Percentiles rank a stretch among this genome's conserved stretches.
These are phyloP conservation scores for Simplicillium aogashimaense DNA, from an alignment of 2,329 filamentous ascomycete genomes.

Conservation along the genomic window DNA sequence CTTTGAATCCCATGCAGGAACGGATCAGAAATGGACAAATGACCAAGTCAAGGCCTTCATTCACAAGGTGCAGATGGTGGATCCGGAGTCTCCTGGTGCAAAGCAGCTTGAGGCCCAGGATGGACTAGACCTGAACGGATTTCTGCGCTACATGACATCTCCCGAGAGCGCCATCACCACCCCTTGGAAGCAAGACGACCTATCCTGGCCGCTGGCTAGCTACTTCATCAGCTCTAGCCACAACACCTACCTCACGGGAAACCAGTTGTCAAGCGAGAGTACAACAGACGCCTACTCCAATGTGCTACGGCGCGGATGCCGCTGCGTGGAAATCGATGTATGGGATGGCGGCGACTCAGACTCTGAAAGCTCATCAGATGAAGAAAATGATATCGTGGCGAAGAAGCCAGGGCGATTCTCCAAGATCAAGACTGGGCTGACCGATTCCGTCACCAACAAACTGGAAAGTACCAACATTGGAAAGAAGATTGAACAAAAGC, in stretches of 20 bases:
- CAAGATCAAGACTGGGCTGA: constrained; percentile 52
- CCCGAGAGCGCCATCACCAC: constrained; percentile 30
- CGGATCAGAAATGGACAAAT: constrained; percentile 26
- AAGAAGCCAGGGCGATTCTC: constrained; percentile 49
- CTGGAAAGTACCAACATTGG: constrained; percentile 38
- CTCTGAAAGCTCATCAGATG: constrained; percentile 49
- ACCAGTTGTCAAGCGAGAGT: constrained; percentile 78
- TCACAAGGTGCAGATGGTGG: constrained; percentile 24
- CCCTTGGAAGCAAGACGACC: constrained; percentile 32
- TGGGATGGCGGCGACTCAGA: constrained; percentile 79
- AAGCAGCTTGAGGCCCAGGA: constrained; percentile 15
- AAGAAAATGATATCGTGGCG: constrained; percentile 36
- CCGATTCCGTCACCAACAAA: constrained; percentile 30
- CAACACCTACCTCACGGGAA: constrained; percentile 86
- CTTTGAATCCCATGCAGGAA: constrained; percentile 26
- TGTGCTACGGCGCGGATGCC: constrained; percentile 73
- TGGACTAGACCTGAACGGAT: constrained; percentile 34
- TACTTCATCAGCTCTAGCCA: constrained; percentile 94
- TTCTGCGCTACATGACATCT: constrained; percentile 48
- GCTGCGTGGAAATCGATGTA: constrained; percentile 90
- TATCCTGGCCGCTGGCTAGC: constrained; percentile 73
- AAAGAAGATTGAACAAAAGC: constrained; percentile 27
- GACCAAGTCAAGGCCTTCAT: constrained; percentile 31
- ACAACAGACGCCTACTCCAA: constrained; percentile 83
- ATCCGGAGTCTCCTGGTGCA: constrained; percentile 5